These are phyloP conservation scores for Dothideomycetes sp. DNA, from an alignment of 2,329 filamentous ascomycete species.

Conservation along the genomic window DNA sequence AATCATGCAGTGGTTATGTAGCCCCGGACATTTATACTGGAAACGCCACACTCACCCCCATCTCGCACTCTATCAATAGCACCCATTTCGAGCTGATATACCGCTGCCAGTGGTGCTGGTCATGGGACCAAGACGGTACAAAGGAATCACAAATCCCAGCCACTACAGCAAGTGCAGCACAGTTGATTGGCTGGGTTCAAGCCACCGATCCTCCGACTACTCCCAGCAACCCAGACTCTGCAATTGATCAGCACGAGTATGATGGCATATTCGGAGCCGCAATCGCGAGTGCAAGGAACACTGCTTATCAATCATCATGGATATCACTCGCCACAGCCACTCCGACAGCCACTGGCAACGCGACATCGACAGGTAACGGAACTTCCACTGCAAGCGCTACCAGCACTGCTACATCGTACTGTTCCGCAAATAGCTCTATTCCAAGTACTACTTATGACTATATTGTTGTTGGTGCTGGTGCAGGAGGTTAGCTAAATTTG, in stretches of 20 bases:
- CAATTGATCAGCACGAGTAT: slow-evolving; percentile 47
- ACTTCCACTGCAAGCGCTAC: no score
- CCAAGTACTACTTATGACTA: slow-evolving; percentile 45
- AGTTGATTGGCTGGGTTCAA: slow-evolving; percentile 20
- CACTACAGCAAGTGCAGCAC: slow-evolving; percentile 19
- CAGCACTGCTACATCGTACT: no score
- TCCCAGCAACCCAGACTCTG: slow-evolving; percentile 28
- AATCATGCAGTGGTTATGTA: slow-evolving; percentile 47
- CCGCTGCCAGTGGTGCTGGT: slow-evolving; percentile 44
- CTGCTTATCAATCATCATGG: slow-evolving; percentile 32
- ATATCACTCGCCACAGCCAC: slow-evolving; percentile 15
- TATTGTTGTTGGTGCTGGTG: slow-evolving; percentile 53
- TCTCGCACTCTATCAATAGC: slow-evolving; percentile 46
- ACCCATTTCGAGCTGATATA: slow-evolving; percentile 54
- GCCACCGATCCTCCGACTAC: slow-evolving; percentile 16
- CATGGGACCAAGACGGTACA: slow-evolving; percentile 28
- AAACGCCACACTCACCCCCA: slow-evolving; percentile 49
- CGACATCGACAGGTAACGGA: no score
- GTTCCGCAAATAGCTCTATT: slow-evolving; percentile 7
- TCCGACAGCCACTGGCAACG: background rate
- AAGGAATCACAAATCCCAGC: no score
- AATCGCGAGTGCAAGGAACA: slow-evolving; percentile 30
- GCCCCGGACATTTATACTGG: slow-evolving; percentile 50
- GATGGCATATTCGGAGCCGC: no score
- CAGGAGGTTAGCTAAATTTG: no score